Evolutionary conservation across 306 rosid species (phyloP), one percentile per base, ranked within the genome.

Genomic region (Cucumis hystrix): DNA sequence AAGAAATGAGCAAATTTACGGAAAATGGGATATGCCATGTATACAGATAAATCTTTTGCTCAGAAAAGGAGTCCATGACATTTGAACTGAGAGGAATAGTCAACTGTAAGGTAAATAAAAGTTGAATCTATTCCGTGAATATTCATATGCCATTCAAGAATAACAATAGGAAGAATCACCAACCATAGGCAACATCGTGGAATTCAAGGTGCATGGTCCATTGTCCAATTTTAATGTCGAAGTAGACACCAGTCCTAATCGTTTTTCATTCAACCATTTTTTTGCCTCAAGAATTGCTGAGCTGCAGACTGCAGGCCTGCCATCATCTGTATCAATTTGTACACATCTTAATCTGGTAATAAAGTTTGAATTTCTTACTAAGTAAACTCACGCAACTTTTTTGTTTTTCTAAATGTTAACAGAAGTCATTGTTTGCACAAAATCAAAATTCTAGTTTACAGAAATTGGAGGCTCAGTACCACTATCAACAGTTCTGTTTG

Each of bases 271-370:
- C 70, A 91, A 75, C 98, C 98, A 96, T 86, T 87, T 92, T 81
- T 85, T 92, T 43, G 98, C 98, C 88, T 92, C 97, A 81, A 87
- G 74, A 84, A 92, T 83, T 64, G 98, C 98, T 33, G 93, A 85
- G 73, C 87, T 86, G 51, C 87, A 83, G 82, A 92, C 87, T 33
- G 84, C 90, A 47, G 88, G 88, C 39, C 84, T 79, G 66, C 73
- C 88, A 77, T 41, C 47, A 77, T 79, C 86, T 81, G 85, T 55
- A 83, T 80, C 54, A 82, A 15, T 82, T 75, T 78, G 75, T 71
- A 68, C 79, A 52, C 70, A 37, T 62, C 17, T 10, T 41, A 39
- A 10, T 67, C 54, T n/a, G 60, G 60, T 45, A 25, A 49, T 51
- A 7, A 51, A 51, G 15, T 49, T 49, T 15, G 51, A 15, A 16